Evolutionary conservation across 371 early-diverging fungal genomes (phyloP).

Genomic region (Mycotypha africana): DNA sequence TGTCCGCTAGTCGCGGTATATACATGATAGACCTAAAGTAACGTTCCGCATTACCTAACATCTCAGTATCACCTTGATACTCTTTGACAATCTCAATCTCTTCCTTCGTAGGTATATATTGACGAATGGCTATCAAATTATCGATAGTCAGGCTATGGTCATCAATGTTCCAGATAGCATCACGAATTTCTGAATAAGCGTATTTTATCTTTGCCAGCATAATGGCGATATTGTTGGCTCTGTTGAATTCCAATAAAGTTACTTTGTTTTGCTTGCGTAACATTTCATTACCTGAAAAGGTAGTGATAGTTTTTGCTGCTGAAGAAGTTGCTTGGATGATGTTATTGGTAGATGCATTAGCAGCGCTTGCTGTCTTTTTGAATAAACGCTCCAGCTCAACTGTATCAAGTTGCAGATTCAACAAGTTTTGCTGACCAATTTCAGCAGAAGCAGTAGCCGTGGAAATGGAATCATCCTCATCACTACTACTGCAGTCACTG

Average conservation of each 20-base stretch:
- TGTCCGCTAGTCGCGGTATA: conserved; percentile 64
- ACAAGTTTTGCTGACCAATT: background rate
- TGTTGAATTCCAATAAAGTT: conserved; percentile 57
- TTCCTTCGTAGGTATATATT: conserved; percentile 59
- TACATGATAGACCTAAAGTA: conserved; percentile 63
- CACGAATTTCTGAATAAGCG: conserved; percentile 59
- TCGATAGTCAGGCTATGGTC: conserved; percentile 52
- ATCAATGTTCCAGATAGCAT: conserved; percentile 64
- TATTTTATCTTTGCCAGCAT: conserved; percentile 68
- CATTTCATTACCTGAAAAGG: too few species aligned
- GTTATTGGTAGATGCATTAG: background rate
- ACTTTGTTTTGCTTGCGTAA: conserved; percentile 28
- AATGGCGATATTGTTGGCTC: conserved; percentile 64
- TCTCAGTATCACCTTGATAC: conserved; percentile 59
- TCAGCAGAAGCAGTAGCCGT: too few species aligned
- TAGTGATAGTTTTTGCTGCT: background rate
- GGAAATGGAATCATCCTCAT: conserved; percentile 12
- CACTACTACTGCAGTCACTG: conserved; percentile 14
- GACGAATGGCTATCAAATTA: conserved; percentile 51
- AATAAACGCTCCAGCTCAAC: conserved; percentile 35
- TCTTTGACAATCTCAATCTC: conserved; percentile 63
- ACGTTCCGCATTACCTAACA: conserved; percentile 63
- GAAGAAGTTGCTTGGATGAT: background rate
- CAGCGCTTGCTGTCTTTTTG: conserved; percentile 16
- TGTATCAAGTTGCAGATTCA: conserved; percentile 20